phyloP scores from a whole-genome alignment of 179 eudicot species.

The Drosera spatulata region DNA sequence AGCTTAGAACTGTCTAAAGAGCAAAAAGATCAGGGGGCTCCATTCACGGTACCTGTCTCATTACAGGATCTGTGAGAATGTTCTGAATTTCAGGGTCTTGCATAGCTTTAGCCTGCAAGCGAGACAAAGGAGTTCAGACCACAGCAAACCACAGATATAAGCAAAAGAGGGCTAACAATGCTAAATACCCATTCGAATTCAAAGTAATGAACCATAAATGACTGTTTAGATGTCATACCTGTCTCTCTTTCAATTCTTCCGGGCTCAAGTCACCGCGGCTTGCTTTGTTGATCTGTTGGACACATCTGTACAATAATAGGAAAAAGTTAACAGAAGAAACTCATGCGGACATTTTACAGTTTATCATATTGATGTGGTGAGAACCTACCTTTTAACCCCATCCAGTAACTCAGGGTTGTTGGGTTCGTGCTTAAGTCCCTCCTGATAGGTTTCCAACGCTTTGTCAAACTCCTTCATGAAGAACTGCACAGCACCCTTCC shows the following conservation, averaged over 20 bases:
- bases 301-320: slow-evolving; percentile 37
- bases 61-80: slow-evolving; percentile 85
- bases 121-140: background rate
- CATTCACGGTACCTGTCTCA: slow-evolving; percentile 60
- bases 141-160: no score
- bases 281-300: slow-evolving; percentile 72
- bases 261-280: slow-evolving; percentile 85
- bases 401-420: slow-evolving; percentile 67
- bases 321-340: background rate
- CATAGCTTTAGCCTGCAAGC: slow-evolving; percentile 80
- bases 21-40: background rate
- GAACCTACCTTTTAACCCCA: slow-evolving; percentile 63
- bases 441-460: slow-evolving; percentile 87
- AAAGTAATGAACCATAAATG: background rate
- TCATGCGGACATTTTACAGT: background rate
- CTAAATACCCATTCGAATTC: no score
- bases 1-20: background rate
- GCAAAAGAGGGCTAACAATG: no score
- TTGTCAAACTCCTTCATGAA: slow-evolving; percentile 93
- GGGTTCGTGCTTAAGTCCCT: slow-evolving; percentile 75
- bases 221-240: slow-evolving; percentile 24
- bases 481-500: slow-evolving; percentile 86
- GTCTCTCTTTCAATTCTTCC: slow-evolving; percentile 92
- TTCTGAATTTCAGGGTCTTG: slow-evolving; percentile 96
- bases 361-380: background rate